These are phyloP conservation scores for Penicillium sp. DNA, from an alignment of 2,329 filamentous ascomycete genomes.

Conservation along the genomic window DNA sequence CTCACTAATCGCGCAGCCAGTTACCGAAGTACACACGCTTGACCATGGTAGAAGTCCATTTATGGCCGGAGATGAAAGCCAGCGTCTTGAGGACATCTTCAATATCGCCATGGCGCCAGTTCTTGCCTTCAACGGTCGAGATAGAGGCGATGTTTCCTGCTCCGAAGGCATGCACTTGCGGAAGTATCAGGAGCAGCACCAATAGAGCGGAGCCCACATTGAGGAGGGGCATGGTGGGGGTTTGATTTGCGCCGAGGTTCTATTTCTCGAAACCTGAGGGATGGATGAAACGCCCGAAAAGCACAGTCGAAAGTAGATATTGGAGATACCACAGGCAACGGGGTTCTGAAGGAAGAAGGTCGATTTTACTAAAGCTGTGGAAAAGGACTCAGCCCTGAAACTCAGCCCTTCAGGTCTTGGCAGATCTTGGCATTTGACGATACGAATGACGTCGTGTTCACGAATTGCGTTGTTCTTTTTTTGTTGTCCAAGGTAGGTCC, in stretches of 20 bases:
- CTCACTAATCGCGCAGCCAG: conserved; percentile 73
- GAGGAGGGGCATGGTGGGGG: conserved; percentile 19
- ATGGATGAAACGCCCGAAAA: not conserved
- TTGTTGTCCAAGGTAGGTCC: too few species aligned
- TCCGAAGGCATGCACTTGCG: conserved; percentile 44
- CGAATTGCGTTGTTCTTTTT: not conserved
- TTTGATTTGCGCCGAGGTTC: not conserved
- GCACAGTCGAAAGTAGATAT: not conserved
- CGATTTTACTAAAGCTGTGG: not conserved
- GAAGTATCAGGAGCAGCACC: conserved; percentile 38
- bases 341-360: not conserved
- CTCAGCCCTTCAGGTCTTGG: conserved; percentile 8
- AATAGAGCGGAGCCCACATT: conserved; percentile 34
- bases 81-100: conserved; percentile 77
- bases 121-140: conserved; percentile 49
- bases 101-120: conserved; percentile 62
- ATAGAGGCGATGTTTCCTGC: conserved; percentile 51
- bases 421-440: not conserved
- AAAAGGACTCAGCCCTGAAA: conserved; percentile 1
- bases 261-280: not conserved
- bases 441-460: conserved; percentile 3
- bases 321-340: not conserved
- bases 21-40: conserved; percentile 81
- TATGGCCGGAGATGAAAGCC: conserved; percentile 73
- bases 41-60: conserved; percentile 77